These are phyloP conservation scores for Pseudocercospora fuligena DNA, from an alignment of 2,329 filamentous ascomycete species.

Conservation along the genomic window DNA sequence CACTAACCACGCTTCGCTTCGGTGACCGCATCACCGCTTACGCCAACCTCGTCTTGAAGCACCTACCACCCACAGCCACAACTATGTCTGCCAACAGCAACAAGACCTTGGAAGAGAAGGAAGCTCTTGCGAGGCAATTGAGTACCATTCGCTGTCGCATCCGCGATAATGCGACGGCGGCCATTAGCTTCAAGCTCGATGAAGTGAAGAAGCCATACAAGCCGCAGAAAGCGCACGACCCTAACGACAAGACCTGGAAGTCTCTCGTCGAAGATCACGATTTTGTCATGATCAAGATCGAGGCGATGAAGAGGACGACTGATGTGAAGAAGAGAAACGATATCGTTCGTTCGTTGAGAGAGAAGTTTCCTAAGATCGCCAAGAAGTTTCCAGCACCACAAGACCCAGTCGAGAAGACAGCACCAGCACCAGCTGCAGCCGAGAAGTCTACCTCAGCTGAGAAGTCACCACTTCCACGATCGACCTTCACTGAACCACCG, in stretches of 20 bases:
- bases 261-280: slow-evolving; percentile 10
- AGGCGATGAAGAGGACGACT: background rate
- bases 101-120: background rate
- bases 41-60: background rate
- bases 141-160: slow-evolving; percentile 9
- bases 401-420: slow-evolving; percentile 4
- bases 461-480: background rate
- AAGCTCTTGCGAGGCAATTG: background rate
- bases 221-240: background rate
- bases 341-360: slow-evolving; percentile 8
- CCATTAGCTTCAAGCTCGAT: slow-evolving; percentile 3
- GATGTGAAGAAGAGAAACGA: slow-evolving; percentile 2
- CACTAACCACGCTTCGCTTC: background rate
- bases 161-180: slow-evolving; percentile 11
- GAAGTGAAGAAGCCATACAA: slow-evolving; percentile 10
- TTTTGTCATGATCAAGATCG: slow-evolving; percentile 10
- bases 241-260: background rate
- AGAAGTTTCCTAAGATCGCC: slow-evolving; percentile 13
- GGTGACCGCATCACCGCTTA: background rate
- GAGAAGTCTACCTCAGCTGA: background rate
- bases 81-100: background rate
- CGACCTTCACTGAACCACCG: background rate
- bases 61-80: background rate
- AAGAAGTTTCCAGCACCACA: slow-evolving; percentile 2
- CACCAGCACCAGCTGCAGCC: background rate